Base-by-base conservation (phyloP, 768 basidiomycete species). In the Amanita jacksonii region DNA sequence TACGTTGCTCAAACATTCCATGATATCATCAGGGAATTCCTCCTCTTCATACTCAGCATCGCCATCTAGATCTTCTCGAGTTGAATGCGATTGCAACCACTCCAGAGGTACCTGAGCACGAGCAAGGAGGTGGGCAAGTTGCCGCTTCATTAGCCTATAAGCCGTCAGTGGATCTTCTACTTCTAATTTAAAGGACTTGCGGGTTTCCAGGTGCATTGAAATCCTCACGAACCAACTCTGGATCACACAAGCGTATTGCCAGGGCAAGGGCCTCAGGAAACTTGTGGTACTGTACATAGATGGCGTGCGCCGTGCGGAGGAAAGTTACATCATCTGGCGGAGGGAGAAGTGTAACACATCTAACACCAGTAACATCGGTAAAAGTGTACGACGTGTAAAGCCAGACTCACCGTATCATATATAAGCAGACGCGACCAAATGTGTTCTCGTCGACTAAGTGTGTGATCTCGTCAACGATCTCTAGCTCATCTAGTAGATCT, bases 321-420 rank as follows among this genome's bases (percentile, higher is more conserved):
- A 99, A 97, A 10, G 79, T 68, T 28, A 85, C 65, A 57, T 98
- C 96, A 59, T 98, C 96, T 19, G 92, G 92, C 34, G 92, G 88
- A 0, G 87, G 84, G 4, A 99, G 75, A 36, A 97, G 75, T 55
- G 80, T 84, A 4, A 97, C 87, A 52, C 91, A 94, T 58, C 88
- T 80, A 49, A 12, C 1, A 25, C 3, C 5, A 31, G 42, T 28
- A 38, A 8, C 41, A 35, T n/a, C n/a, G 41, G n/a, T 50, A 49
- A 18, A 47, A 41, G 15, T 39, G 16, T 18, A 38, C 27, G 13
- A 43, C 9, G 30, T 18, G 41, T 1, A 5, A 35, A 19, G 8
- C 19, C 16, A 25, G 31, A 39, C 79, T 52, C 52, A 88, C 86
- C 85, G 77, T 58, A 94, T 81, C 89, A 98, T 97, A 60, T 99